Percentiles rank a stretch among this genome's conserved stretches.
phyloP scores from a whole-genome alignment of 176 grass and related monocot genomes.

The Secale cereale region DNA sequence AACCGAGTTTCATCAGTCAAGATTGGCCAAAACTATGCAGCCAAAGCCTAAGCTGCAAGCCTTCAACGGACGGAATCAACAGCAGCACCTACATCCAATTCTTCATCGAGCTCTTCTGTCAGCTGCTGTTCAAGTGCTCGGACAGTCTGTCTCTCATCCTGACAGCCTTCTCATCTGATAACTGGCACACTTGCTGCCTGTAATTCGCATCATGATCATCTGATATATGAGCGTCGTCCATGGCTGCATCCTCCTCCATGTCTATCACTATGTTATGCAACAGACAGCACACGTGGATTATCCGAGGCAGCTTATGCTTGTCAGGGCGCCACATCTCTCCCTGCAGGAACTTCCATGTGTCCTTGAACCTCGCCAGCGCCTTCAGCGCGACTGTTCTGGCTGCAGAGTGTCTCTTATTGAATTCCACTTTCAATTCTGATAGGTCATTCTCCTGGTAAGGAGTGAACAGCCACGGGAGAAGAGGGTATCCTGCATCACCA shows the following conservation, averaged over 20 bases:
- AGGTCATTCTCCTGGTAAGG: constrained; percentile 64
- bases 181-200: constrained; percentile 61
- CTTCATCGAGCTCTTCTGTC: neutral
- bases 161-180: constrained; percentile 57
- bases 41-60: constrained; percentile 22
- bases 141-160: constrained; percentile 53
- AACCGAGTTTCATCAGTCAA: constrained; percentile 15
- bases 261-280: constrained; percentile 83
- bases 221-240: constrained; percentile 1
- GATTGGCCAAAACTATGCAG: constrained; percentile 16
- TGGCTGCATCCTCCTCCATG: constrained; percentile 48
- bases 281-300: constrained; percentile 88
- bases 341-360: constrained; percentile 83
- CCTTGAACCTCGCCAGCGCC: constrained; percentile 71
- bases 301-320: constrained; percentile 85
- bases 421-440: constrained; percentile 30
- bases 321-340: constrained; percentile 98
- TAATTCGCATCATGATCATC: constrained; percentile 58
- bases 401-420: constrained; percentile 48
- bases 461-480: constrained; percentile 67
- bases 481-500: constrained; percentile 60
- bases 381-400: constrained; percentile 46
- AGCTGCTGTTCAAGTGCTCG: constrained; percentile 36
- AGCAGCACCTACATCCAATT: neutral
- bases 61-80: constrained; percentile 10